phyloP scores from a whole-genome alignment of 2,329 filamentous ascomycete genomes.

The Nigrograna mackinnonii region DNA sequence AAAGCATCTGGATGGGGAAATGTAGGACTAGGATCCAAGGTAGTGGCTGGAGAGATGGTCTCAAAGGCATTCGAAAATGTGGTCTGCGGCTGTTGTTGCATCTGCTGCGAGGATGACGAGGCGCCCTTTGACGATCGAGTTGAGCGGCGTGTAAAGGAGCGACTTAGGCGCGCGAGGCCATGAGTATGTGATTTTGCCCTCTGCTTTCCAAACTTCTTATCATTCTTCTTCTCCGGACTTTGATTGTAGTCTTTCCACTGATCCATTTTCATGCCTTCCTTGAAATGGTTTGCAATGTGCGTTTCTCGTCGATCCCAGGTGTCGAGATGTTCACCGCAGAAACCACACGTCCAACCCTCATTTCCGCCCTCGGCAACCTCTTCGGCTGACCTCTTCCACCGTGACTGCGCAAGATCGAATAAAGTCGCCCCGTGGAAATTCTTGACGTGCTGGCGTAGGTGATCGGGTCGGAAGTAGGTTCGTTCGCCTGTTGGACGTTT shows the following conservation, averaged over 20 bases:
- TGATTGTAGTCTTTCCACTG: conserved; percentile 20
- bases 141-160: conserved; percentile 6
- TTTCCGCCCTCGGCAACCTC: conserved; percentile 8
- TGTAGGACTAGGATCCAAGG: not conserved
- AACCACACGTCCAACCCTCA: conserved; percentile 33
- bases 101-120: not conserved
- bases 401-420: conserved; percentile 23
- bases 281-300: conserved; percentile 38
- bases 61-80: conserved; percentile 11
- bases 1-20: too few relatives aligned
- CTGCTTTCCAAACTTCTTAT: conserved; percentile 8
- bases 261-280: conserved; percentile 32
- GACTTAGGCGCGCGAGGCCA: conserved; percentile 7
- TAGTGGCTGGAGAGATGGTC: not conserved
- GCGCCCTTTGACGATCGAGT: conserved; percentile 2
- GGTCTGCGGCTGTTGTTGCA: conserved; percentile 3
- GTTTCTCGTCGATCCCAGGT: conserved; percentile 34
- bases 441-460: conserved; percentile 35
- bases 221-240: conserved; percentile 3
- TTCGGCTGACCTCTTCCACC: conserved; percentile 27
- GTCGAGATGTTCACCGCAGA: conserved; percentile 25
- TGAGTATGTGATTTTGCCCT: not conserved
- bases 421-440: conserved; percentile 33
- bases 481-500: conserved; percentile 26
- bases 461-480: conserved; percentile 36